Percentiles rank a stretch among this genome's conserved stretches.
phyloP scores from a whole-genome alignment of 2,329 filamentous ascomycete species.

The Penicillium olsonii region DNA sequence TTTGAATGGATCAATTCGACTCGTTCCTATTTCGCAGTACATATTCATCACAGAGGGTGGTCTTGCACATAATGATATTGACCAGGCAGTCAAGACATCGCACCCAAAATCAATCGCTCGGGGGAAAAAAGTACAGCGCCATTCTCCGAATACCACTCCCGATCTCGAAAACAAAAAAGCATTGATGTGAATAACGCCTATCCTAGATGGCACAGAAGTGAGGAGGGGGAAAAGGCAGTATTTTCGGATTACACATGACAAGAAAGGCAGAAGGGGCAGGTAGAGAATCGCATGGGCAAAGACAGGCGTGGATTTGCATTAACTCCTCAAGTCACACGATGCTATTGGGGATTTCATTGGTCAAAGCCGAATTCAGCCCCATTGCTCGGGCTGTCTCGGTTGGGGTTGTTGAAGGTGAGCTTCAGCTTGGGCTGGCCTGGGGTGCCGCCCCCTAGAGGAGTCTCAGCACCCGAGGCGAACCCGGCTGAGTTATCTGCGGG shows the following conservation, averaged over 20 bases:
- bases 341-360: slow-evolving; percentile 24
- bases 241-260: slow-evolving; percentile 17
- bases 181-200: slow-evolving; percentile 12
- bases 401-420: slow-evolving; percentile 58
- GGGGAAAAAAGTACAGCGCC: slow-evolving; percentile 12
- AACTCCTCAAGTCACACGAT: neutral
- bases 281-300: slow-evolving; percentile 3
- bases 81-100: slow-evolving; percentile 4
- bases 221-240: slow-evolving; percentile 1
- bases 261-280: slow-evolving; percentile 6
- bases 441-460: slow-evolving; percentile 62
- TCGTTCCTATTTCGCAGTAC: slow-evolving; percentile 12
- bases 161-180: slow-evolving; percentile 14
- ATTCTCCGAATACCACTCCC: slow-evolving; percentile 9
- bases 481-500: slow-evolving; percentile 54
- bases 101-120: slow-evolving; percentile 10
- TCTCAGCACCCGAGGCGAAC: slow-evolving; percentile 53
- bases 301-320: neutral
- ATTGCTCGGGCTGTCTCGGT: slow-evolving; percentile 37
- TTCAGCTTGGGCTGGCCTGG: slow-evolving; percentile 66
- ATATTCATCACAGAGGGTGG: slow-evolving; percentile 15
- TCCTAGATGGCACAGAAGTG: slow-evolving; percentile 11
- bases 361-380: slow-evolving; percentile 36
- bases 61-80: neutral
- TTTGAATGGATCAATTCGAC: slow-evolving; percentile 2